Evolutionary conservation across 805 yeast genomes (phyloP), one percentile per base, ranked within the genome.

Genomic region (Cyberlindnera meyerae): DNA sequence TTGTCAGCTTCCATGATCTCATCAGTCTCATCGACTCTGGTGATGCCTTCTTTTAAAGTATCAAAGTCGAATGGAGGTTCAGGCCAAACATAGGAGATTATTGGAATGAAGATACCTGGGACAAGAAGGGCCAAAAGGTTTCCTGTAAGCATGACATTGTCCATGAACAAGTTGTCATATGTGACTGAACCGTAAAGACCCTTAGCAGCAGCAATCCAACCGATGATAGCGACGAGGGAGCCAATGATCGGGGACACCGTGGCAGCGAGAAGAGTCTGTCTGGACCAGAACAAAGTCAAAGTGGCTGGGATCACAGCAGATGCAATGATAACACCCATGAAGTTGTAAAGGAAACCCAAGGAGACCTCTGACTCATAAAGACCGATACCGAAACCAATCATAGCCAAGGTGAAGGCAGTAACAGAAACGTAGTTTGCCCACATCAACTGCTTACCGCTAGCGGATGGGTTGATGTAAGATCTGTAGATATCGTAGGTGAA

Each of bases 311-410:
- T 61, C 6, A 88, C 96, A 17, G 90, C 95, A 43, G 90, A 77
- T 5, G 93, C 82, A 36, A 88, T 84, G 31, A 88, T 82, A 39
- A 87, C 76, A 37, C 96, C 96, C 95, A 86, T 86, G 45, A 88
- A 63, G 55, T 84, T 85, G 60, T 86, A 86, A 27, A 88, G 67
- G 62, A 81, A 88, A 20, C 96, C 95, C 85, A 87, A 81, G 22
- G 85, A 76, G 36, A 87, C 80, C 16, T 79, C 82, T 14, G 90
- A 94, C 51, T 87, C 83, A 62, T 75, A 73, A 33, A 88, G 68
- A 9, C 95, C 95, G 46, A 82, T 78, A 14, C 95, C 75, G 57
- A 88, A 84, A 0, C 83, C 90, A 27, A 88, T 80, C 90, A 87
- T 82, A 13, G 70, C 70, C 6, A 75, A 39, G 11, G 78, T 73